phyloP scores from a whole-genome alignment of 352 stramenopile genomes.

The Pythium monospermum region DNA sequence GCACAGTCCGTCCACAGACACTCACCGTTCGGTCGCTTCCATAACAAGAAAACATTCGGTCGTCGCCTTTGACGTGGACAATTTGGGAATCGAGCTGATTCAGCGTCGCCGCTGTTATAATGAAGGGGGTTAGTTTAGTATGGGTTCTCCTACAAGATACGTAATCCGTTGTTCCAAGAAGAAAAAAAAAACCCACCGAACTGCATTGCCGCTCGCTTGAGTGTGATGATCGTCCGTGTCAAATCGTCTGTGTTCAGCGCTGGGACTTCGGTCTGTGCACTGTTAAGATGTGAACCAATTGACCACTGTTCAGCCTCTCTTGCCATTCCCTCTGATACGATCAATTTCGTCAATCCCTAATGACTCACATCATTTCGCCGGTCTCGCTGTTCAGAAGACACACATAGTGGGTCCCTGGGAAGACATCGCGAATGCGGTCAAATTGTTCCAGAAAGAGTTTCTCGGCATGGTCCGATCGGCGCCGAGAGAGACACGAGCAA shows the following conservation, averaged over 20 bases:
- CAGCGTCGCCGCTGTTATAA: conserved; percentile 67
- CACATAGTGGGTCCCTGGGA: conserved; percentile 74
- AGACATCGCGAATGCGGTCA: conserved; percentile 62
- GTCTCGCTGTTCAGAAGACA: conserved; percentile 72
- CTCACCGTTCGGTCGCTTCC: conserved; percentile 63
- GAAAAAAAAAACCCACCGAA: conserved; percentile 48
- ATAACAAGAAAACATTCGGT: conserved; percentile 86
- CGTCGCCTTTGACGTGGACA: conserved; percentile 76
- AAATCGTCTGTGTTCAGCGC: conserved; percentile 74
- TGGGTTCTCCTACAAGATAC: too few species aligned
- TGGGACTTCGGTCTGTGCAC: conserved; percentile 62
- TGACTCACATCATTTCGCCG: conserved; percentile 76
- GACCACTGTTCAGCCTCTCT: too few species aligned
- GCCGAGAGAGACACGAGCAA: conserved; percentile 67
- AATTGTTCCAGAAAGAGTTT: conserved; percentile 73
- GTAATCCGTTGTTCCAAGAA: not conserved
- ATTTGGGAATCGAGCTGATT: conserved; percentile 82
- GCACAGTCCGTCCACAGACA: not conserved
- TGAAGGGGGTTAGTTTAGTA: too few species aligned
- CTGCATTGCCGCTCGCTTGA: conserved; percentile 74
- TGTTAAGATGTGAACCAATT: conserved; percentile 10
- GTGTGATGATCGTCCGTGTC: conserved; percentile 67
- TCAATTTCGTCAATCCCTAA: too few species aligned
- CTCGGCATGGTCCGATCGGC: conserved; percentile 44
- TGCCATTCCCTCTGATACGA: too few species aligned